Base-by-base conservation (phyloP, 495 filamentous ascomycete genomes). In the Xylaria scruposa region DNA sequence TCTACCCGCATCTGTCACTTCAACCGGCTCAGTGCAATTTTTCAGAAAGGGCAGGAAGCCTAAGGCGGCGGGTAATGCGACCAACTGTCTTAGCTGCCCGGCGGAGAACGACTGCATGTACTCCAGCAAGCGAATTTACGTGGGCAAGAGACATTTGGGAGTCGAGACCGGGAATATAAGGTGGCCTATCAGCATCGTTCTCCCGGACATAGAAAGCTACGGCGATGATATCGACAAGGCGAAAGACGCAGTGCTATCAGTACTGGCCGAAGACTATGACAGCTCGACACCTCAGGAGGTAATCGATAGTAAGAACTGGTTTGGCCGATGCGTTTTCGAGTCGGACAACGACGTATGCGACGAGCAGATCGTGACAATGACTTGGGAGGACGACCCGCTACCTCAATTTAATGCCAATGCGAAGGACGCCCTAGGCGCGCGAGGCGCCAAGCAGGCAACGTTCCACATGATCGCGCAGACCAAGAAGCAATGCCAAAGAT, bases 391-490 rank as follows among this genome's bases (percentile, higher is more conserved):
- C 29, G 89, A 92, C 60, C 84, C 84, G 0, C 56, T 86, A 26
- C 60, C 75, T 3, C 21, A 56, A 40, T 29, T 63, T 3, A 36
- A 31, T 7, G 9, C 29, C 36, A 19, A 63, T 4, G 33, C 38
- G 31, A 54, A 66, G 1, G 78, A 77, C 36, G 60, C 69, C 1
- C 62, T 79, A 26, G 74, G 75, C 15, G 84, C 83, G 44, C 87
- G 88, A 66, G 90, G 89, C 8, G 88, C 93, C 15, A 98, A 98
- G 80, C 94, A 90, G 19, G 96, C 97, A 0, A 89, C 88, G 7
- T 92, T 98, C 80, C 95, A 97, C 78, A 98, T 98, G 96, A 90
- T 95, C 29, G 94, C 95, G 5, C 91, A 93, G 58, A 97, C 95
- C 0, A 91, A 96, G 79, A 89, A 88, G 78, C 91, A 97, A 58